Evolutionary conservation across 2,329 filamentous ascomycete species (phyloP).

Genomic region (Bipolaris zeicola): DNA sequence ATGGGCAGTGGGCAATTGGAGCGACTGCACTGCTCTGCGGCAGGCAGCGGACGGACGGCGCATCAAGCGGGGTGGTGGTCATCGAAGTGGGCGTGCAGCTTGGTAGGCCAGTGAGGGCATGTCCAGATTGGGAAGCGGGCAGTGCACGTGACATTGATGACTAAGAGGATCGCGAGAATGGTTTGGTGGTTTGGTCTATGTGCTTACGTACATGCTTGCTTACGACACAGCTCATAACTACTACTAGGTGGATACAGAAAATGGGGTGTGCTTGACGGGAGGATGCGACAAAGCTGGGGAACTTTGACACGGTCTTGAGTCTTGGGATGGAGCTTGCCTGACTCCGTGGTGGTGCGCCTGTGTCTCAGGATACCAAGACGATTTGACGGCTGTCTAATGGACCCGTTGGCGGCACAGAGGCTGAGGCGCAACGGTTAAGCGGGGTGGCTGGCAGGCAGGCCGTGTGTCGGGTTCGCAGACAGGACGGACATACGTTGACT

Average conservation of each 20-base stretch:
- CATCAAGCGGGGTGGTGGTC: conserved; percentile 51
- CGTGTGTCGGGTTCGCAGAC: neutral
- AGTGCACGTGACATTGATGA: conserved; percentile 17
- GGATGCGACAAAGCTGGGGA: conserved; percentile 15
- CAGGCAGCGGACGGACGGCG: conserved; percentile 55
- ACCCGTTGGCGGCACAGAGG: neutral
- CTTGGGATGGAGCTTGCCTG: conserved; percentile 8
- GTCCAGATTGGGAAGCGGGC: conserved; percentile 15
- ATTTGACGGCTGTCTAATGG: conserved; percentile 11
- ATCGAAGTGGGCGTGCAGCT: conserved; percentile 22
- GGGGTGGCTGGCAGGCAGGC: neutral
- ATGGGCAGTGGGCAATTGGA: conserved; percentile 49
- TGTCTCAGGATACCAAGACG: conserved; percentile 9
- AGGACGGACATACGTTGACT: too few species aligned
- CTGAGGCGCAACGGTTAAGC: neutral
- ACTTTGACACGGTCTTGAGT: conserved; percentile 10
- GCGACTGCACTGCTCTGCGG: conserved; percentile 56
- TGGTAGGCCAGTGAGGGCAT: conserved; percentile 7
- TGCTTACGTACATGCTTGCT: too few species aligned
- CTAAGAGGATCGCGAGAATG: conserved; percentile 1
- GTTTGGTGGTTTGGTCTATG: neutral
- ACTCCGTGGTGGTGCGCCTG: neutral
- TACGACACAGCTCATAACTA: neutral
- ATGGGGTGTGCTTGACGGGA: neutral
- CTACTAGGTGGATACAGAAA: neutral